Conservation (phyloP, 345 rosid genomes). For the Eucalyptus polybractea region DNA sequence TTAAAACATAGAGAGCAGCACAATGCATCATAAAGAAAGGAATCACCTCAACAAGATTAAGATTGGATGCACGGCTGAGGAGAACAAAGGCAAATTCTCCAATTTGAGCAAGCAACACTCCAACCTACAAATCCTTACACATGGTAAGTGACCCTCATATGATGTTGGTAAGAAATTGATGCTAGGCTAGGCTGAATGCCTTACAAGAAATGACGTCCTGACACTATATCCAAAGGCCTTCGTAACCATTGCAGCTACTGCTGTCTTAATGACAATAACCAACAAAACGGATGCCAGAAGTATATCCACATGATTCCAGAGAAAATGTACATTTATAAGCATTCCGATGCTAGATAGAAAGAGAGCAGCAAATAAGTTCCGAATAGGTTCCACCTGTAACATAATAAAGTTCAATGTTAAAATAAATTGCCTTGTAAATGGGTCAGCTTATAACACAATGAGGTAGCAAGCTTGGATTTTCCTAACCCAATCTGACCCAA, state of each 20-base stretch:
- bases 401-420: neutral
- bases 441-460: neutral
- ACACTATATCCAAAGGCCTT: conserved; percentile 78
- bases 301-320: conserved; percentile 99
- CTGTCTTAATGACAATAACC: conserved; percentile 83
- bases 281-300: conserved; percentile 90
- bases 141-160: neutral
- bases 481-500: neutral
- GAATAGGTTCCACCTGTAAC: conserved; percentile 91
- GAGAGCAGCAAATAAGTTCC: conserved; percentile 93
- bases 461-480: neutral
- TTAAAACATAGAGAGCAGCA: neutral
- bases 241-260: conserved; percentile 50
- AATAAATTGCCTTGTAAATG: neutral
- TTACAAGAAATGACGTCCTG: conserved; percentile 83
- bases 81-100: conserved; percentile 99
- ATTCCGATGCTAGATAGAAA: conserved; percentile 97
- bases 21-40: neutral
- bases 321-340: conserved; percentile 93
- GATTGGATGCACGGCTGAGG: conserved; percentile 87
- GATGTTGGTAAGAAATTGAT: neutral
- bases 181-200: conserved; percentile 8
- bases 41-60: conserved; percentile 77
- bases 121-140: conserved; percentile 37
- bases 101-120: conserved; percentile 89